Percentiles rank a stretch among this genome's conserved stretches.
phyloP scores from a whole-genome alignment of 768 basidiomycete species.

The Suillus ampliporus region DNA sequence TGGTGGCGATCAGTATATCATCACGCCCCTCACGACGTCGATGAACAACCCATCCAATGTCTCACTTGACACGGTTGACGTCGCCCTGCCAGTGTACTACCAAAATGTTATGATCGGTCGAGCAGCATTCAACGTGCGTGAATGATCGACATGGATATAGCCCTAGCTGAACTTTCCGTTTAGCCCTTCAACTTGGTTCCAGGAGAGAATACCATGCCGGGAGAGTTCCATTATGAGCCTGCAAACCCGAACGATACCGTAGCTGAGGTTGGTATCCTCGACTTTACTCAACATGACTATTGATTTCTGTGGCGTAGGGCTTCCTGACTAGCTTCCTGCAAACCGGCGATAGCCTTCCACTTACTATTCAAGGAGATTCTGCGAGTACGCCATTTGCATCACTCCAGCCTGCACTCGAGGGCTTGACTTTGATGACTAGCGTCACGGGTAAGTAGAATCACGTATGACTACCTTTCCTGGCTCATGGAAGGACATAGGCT shows the following conservation, averaged over 20 bases:
- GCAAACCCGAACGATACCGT: conserved; percentile 67
- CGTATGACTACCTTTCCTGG: neutral
- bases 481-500: conserved; percentile 28
- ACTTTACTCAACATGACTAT: neutral
- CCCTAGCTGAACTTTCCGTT: conserved; percentile 6
- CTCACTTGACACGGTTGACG: conserved; percentile 60
- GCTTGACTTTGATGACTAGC: conserved; percentile 54
- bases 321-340: conserved; percentile 69
- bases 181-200: conserved; percentile 64
- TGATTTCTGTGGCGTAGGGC: conserved; percentile 33
- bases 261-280: conserved; percentile 48
- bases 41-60: conserved; percentile 74
- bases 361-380: conserved; percentile 65
- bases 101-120: conserved; percentile 61
- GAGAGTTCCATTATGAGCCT: conserved; percentile 75
- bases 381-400: conserved; percentile 67
- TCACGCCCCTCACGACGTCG: conserved; percentile 59
- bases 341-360: conserved; percentile 48
- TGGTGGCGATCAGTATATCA: conserved; percentile 63
- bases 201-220: conserved; percentile 54
- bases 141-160: neutral
- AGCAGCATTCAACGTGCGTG: conserved; percentile 60
- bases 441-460: conserved; percentile 47
- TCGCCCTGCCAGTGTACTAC: conserved; percentile 64
- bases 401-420: conserved; percentile 57